Evolutionary conservation across 2,329 filamentous ascomycete species (phyloP), one percentile per base, ranked within the genome.

Genomic region (Trichoderma simmonsii): DNA sequence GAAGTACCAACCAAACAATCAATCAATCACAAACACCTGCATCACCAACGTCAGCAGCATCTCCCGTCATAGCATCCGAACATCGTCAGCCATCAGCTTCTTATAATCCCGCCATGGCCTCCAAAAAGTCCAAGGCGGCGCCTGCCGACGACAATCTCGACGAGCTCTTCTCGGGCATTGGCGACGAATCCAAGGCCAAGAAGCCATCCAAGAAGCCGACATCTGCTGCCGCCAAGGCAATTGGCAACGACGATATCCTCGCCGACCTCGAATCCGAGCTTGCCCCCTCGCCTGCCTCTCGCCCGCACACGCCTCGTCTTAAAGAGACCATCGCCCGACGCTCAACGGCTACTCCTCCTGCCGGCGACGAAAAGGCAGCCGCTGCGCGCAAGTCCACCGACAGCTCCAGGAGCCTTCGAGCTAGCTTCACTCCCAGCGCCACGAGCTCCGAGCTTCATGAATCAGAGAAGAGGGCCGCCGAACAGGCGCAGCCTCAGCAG

Each of bases 281-380:
- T 57, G 93, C 90, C 77, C 87, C 89, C 69, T 90, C 93, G 80
- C 86, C 91, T 78, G 88, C 93, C 36, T 90, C 90, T 74, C 90
- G 95, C 62, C 93, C 95, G 18, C 91, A 93, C 77, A 98, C 95
- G 1, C 96, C 95, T 51, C 92, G 93, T 76, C 81, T 90, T 79
- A 88, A 89, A 76, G 89, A 87, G 73, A 81, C 84, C 71, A 81
- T 83, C 21, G 79, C 82, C 48, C 82, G 82, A 74, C 79, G 81
- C 36, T 83, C 85, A 60, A 82, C 86, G 36, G 86, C 85, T 24
- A 86, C 87, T 59, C 84, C 85, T 63, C 84, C 85, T 30, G 83
- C 84, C 43, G 90, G 87, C 74, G 92, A 95, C 79, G 93, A 95
- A 75, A 91, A 87, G 77, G 74, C 81, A 5, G 39, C 66, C 51